A percentile compares a stretch with the other conserved stretches of the same genome.
Evolutionary conservation across 352 stramenopile genomes (phyloP).

Genomic region (Globisporangium middletonii): DNA sequence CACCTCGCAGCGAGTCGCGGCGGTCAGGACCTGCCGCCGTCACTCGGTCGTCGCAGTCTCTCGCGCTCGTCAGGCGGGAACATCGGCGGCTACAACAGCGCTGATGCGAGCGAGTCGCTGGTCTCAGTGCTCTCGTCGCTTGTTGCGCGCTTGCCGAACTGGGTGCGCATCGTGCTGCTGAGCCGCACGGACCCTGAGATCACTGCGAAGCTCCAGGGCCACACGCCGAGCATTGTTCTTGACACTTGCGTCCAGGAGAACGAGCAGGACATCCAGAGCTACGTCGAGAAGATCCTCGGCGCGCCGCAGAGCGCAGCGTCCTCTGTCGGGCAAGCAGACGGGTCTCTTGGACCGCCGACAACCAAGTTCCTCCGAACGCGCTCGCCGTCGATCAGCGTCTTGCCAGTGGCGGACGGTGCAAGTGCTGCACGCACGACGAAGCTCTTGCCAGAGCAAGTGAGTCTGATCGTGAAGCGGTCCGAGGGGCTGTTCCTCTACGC

Average conservation of each 20-base stretch:
- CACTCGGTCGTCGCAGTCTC: conserved; percentile 5
- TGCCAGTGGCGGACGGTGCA: neutral
- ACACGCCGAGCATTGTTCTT: conserved; percentile 35
- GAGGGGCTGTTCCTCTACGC: conserved; percentile 73
- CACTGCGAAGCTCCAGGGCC: conserved; percentile 49
- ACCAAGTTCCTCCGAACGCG: neutral
- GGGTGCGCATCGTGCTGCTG: conserved; percentile 60
- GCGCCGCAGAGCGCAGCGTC: neutral
- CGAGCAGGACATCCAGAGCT: conserved; percentile 35
- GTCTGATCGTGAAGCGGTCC: conserved; percentile 44
- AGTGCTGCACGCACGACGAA: neutral
- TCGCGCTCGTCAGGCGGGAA: conserved; percentile 7
- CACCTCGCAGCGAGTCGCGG: conserved; percentile 13
- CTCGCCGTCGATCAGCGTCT: neutral
- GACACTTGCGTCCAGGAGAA: conserved; percentile 44
- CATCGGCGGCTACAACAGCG: neutral
- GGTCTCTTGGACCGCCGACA: neutral
- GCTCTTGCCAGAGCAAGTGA: conserved; percentile 26
- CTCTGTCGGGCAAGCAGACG: too few relatives aligned
- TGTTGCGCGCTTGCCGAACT: conserved; percentile 44
- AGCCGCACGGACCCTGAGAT: conserved; percentile 61
- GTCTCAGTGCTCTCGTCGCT: conserved; percentile 52
- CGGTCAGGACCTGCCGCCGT: conserved; percentile 5
- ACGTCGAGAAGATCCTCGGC: conserved; percentile 20
- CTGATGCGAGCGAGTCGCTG: conserved; percentile 38